These are phyloP conservation scores for Ceratonia siliqua DNA, from an alignment of 306 rosid species.

Conservation along the genomic window DNA sequence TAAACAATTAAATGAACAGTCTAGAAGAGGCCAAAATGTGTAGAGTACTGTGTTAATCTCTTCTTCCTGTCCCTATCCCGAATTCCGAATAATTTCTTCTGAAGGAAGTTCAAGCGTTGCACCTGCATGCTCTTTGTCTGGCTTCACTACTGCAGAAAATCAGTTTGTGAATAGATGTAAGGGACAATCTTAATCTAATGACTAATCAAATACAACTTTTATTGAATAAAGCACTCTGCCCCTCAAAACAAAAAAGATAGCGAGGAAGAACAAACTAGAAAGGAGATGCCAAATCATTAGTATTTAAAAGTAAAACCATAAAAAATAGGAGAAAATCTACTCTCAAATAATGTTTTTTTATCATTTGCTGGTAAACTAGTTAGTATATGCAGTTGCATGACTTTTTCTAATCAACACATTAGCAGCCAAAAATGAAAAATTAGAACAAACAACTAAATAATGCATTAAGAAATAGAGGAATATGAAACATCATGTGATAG, in stretches of 20 bases:
- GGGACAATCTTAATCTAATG: not conserved
- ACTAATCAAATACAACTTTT: not conserved
- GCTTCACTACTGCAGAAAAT: slow-evolving; percentile 68
- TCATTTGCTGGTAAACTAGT: too few species aligned
- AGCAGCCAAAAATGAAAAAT: not conserved
- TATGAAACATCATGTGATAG: not conserved
- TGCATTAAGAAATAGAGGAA: not conserved
- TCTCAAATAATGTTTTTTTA: not conserved
- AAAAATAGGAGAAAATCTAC: not conserved
- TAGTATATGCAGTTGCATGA: not conserved
- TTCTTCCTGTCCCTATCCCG: slow-evolving; percentile 26
- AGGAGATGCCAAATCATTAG: not conserved
- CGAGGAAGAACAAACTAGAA: not conserved
- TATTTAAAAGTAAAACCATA: not conserved
- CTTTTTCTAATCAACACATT: too few species aligned
- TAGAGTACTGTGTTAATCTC: slow-evolving; percentile 31
- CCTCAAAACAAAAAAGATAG: not conserved
- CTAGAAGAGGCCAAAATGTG: slow-evolving; percentile 6
- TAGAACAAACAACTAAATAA: not conserved
- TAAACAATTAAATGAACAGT: slow-evolving; percentile 27
- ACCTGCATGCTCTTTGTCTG: slow-evolving; percentile 79
- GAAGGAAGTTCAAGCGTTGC: slow-evolving; percentile 91
- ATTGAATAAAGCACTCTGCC: not conserved
- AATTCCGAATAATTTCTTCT: slow-evolving; percentile 50
- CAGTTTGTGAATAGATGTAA: slow-evolving; percentile 11